Conservation (phyloP, 2,329 filamentous ascomycete species). For the Teratosphaeria nubilosa region DNA sequence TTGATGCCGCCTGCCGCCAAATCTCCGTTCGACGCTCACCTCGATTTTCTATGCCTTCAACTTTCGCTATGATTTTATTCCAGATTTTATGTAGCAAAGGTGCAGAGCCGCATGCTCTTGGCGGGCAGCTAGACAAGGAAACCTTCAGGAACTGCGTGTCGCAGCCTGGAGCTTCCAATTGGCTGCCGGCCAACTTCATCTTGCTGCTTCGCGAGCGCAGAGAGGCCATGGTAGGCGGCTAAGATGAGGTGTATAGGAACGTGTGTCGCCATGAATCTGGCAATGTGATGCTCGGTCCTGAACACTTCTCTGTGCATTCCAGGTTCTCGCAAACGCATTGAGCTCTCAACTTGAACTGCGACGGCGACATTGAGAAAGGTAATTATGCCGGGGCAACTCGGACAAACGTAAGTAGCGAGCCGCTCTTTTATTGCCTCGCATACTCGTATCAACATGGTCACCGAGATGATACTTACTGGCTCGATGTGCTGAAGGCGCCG, state of each 20-base stretch:
- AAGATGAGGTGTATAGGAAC: neutral
- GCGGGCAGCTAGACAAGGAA: neutral
- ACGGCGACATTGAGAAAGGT: neutral
- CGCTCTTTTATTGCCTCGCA: neutral
- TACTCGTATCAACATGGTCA: neutral
- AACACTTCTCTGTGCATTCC: neutral
- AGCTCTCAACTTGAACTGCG: no score
- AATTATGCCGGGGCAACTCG: neutral
- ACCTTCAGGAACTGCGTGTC: neutral
- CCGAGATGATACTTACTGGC: neutral
- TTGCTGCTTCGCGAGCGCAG: neutral
- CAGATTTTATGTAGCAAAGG: neutral
- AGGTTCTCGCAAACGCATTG: no score
- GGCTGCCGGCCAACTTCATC: neutral
- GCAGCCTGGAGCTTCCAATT: neutral
- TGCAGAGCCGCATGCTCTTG: neutral
- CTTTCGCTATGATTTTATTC: neutral
- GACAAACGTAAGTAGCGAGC: neutral
- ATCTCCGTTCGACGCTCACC: neutral
- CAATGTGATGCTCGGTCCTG: neutral
- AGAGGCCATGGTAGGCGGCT: neutral
- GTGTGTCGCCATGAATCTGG: neutral
- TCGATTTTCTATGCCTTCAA: neutral
- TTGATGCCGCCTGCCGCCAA: no score
- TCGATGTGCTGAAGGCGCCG: slow-evolving; percentile 1